Evolutionary conservation across 164 flowering plant species (phyloP), one percentile per base, ranked within the genome.

Genomic region (Macadamia tetraphylla): DNA sequence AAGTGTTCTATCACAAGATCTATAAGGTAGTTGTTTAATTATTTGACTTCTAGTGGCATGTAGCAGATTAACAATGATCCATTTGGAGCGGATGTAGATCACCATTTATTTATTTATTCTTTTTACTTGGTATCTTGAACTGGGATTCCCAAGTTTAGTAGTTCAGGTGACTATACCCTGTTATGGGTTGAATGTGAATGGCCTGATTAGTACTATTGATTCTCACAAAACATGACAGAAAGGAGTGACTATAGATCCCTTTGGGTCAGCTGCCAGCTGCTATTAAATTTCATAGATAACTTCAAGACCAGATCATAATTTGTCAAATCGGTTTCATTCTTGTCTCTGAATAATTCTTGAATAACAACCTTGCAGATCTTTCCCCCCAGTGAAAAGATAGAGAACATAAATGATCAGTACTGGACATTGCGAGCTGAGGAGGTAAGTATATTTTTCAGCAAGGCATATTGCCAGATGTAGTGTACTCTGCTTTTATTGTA

Each of bases 371-470:
- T 81, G 78, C 86, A 91, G 97, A 83, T 89, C 67, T 89, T 91
- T 53, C 91, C 97, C 0, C 83, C 52, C 18, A 76, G 60, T 78
- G 97, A 91, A 79, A 91, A 84, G 76, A 87, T 89, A 73, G 95
- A 87, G 77, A 85, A 86, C 66, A 87, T 91, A 55, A 89, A 91
- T 80, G 95, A 87, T 77, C 94, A 91, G 68, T 89, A 91, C 76
- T 89, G 92, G 94, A 91, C 97, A 57, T 67, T 91, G 55, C 86
- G 95, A 18, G 95, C 93, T 12, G 97, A 91, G 73, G 97, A 89
- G 89, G 97, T 81, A 42, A 11, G 1, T 73, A 29, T 17, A 49
- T 57, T 46, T 46, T 9, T 46, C 7, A 1, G 51, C 5, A 35
- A 2, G 40, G 40, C 40, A 35, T 35, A 35, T 35, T 35, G 40